Conservation (phyloP, 768 basidiomycete genomes). For the Pisolithus microcarpus region DNA sequence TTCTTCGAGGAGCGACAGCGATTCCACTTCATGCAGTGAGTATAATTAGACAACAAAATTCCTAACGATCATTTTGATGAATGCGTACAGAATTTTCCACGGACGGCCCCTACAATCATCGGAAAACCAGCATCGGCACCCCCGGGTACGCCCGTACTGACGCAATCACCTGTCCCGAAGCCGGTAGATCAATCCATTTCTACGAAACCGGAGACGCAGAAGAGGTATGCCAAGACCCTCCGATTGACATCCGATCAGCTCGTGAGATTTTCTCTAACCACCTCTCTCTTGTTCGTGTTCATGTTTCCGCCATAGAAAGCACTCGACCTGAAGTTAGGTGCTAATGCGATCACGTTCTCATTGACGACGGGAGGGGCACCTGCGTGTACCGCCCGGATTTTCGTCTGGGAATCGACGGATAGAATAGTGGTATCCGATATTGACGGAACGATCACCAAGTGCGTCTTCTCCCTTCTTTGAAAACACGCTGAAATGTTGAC, state of each 20-base stretch:
- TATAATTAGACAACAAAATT: background rate
- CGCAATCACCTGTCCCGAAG: slow-evolving; percentile 17
- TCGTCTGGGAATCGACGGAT: slow-evolving; percentile 92
- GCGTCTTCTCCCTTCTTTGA: slow-evolving; percentile 14
- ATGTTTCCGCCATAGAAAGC: slow-evolving; percentile 52
- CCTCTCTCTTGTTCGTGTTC: background rate
- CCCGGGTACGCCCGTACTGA: slow-evolving; percentile 36
- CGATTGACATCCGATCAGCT: slow-evolving; percentile 92
- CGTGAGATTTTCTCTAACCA: slow-evolving; percentile 36
- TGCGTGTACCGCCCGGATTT: slow-evolving; percentile 87
- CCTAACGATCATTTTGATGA: background rate
- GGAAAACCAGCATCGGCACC: slow-evolving; percentile 36
- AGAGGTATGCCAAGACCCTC: slow-evolving; percentile 85
- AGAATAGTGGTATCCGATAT: slow-evolving; percentile 93
- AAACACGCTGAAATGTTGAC: background rate
- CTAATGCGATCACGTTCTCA: slow-evolving; percentile 91
- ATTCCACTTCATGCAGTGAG: slow-evolving; percentile 19
- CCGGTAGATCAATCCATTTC: slow-evolving; percentile 17
- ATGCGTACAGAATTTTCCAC: slow-evolving; percentile 9
- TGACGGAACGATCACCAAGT: slow-evolving; percentile 99
- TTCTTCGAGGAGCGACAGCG: slow-evolving; percentile 18
- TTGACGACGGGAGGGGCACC: slow-evolving; percentile 75
- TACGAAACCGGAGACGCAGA: slow-evolving; percentile 16
- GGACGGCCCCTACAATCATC: background rate
- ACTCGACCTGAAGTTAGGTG: slow-evolving; percentile 74